Base-by-base conservation (phyloP, 2,329 filamentous ascomycete genomes). In the Boeremia exigua region DNA sequence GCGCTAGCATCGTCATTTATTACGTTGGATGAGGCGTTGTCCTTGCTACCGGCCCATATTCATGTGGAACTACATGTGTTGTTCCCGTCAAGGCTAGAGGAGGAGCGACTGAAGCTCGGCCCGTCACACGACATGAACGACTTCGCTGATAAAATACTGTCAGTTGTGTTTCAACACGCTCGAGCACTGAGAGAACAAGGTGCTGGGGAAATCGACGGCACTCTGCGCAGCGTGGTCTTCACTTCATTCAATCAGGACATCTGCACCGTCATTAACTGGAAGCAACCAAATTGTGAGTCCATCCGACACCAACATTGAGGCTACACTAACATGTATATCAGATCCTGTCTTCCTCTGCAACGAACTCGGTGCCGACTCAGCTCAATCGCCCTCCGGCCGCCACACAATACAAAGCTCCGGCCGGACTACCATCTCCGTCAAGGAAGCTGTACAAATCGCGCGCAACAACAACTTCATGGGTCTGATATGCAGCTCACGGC, bases 391-490 rank as follows among this genome's bases (percentile, higher is more conserved):
- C 7, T 65, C 65, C 4, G 67, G 65, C 15, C 72, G 59, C 6
- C 71, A 79, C 43, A 75, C 77, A 32, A 78, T 85, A 40, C 71
- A 80, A 39, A 85, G 83, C 63, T 90, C 87, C 63, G 91, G 90
- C 14, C 84, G 89, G 52, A 85, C 87, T 43, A 90, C 88, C 12
- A 89, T 89, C 62, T 96, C 92, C 6, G 91, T 98, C 64, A 99
- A 98, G 78, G 94, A 99, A 74, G 91, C 91, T 4, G 95, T 97
- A 12, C 86, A 93, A 61, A 92, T 96, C 70, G 93, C 94, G 19
- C 90, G 96, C 76, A 91, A 88, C 72, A 99, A 99, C 74, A 99
- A 99, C 74, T 91, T 99, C 63, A 99, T 99, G 95, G 95, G 95
- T 3, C 75, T 99, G 69, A 91, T 98, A 57, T 97, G 93, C 78